Conservation (phyloP, 1,284 basidiomycete species). For the Prillingera fragicola region DNA sequence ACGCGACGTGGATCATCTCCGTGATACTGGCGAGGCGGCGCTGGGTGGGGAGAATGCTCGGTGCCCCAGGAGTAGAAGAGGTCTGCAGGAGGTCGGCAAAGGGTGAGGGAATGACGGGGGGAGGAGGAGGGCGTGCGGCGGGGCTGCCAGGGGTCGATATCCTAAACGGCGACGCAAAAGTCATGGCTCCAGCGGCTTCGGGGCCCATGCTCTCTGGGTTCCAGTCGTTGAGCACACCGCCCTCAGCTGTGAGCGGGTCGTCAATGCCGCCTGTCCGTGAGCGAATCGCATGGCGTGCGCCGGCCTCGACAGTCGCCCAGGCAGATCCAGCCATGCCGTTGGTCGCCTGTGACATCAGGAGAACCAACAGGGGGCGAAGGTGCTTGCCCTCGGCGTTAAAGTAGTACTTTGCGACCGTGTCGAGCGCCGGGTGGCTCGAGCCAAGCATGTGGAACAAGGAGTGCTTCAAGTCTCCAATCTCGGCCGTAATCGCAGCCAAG, state of each 20-base stretch:
- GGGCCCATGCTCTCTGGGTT: conserved; percentile 45
- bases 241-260: conserved; percentile 40
- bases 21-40: conserved; percentile 89
- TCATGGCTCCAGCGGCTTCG: conserved; percentile 27
- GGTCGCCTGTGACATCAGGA: conserved; percentile 86
- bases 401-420: conserved; percentile 87
- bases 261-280: conserved; percentile 31
- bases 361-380: conserved; percentile 80
- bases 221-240: conserved; percentile 49
- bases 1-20: conserved; percentile 98
- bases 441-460: conserved; percentile 77
- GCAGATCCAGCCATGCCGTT: conserved; percentile 60
- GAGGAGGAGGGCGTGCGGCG: conserved; percentile 1
- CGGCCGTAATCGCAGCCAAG: conserved; percentile 55
- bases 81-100: conserved; percentile 12
- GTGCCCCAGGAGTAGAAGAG: conserved; percentile 9
- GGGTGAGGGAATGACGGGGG: conserved; percentile 9
- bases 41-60: conserved; percentile 70
- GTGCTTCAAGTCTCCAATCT: conserved; percentile 68
- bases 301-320: conserved; percentile 21
- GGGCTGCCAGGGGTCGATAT: conserved; percentile 17
- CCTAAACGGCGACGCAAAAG: conserved; percentile 41
- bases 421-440: conserved; percentile 78
- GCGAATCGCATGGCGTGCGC: conserved; percentile 2
- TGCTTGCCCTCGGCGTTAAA: conserved; percentile 79